Evolutionary conservation across 192 early-diverging fungal species (phyloP).

Genomic region (Rhizophlyctis rosea): DNA sequence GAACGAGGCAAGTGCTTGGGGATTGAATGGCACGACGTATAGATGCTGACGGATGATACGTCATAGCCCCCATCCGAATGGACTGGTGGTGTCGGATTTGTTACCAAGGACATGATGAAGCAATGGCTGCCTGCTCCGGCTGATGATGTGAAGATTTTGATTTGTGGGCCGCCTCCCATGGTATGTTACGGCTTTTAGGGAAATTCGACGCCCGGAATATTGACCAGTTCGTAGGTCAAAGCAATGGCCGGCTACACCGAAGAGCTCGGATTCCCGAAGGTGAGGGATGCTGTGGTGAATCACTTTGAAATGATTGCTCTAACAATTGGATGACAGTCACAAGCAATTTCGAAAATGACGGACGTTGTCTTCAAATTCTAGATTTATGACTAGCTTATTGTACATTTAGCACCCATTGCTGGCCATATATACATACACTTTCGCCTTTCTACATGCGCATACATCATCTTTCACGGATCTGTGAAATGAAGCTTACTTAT

Average conservation of each 20-base stretch:
- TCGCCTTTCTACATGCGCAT: too few relatives aligned
- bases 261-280: constrained; percentile 76
- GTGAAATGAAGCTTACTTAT: too few relatives aligned
- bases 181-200: constrained; percentile 9
- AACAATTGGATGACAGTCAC: constrained; percentile 30
- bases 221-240: constrained; percentile 47
- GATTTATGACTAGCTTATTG: neutral
- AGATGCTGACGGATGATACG: neutral
- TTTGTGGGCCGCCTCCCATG: constrained; percentile 91
- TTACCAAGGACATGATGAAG: constrained; percentile 78
- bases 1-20: constrained; percentile 49
- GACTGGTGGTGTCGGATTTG: constrained; percentile 83
- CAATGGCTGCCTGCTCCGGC: constrained; percentile 70
- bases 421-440: too few relatives aligned
- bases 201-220: neutral
- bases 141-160: constrained; percentile 77
- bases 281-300: neutral
- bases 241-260: constrained; percentile 70
- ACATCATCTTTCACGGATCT: too few relatives aligned
- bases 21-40: neutral
- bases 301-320: neutral
- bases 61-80: constrained; percentile 63
- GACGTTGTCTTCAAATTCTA: constrained; percentile 93
- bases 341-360: constrained; percentile 73
- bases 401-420: too few relatives aligned